These are phyloP conservation scores for Allium fistulosum DNA, from an alignment of 106 monocot genomes.

Conservation along the genomic window DNA sequence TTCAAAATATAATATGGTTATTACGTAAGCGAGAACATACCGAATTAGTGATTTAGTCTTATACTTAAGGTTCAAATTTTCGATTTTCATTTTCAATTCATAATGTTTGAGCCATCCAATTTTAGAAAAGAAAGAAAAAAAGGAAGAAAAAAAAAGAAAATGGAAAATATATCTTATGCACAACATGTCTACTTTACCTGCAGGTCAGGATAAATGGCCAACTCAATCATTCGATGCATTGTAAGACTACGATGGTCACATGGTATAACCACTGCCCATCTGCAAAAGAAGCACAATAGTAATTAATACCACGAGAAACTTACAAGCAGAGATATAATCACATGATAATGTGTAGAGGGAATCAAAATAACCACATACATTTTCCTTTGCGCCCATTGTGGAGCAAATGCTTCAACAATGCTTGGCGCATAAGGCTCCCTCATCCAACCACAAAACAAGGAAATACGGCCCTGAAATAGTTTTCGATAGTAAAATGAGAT, in stretches of 20 bases:
- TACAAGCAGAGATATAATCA: background rate
- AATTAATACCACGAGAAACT: background rate
- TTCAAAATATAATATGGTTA: background rate
- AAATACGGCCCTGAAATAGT: conserved; percentile 41
- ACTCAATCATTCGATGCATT: conserved; percentile 52
- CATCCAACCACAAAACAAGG: conserved; percentile 80
- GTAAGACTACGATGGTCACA: conserved; percentile 52
- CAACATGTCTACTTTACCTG: conserved; percentile 37
- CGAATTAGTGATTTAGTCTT: no score
- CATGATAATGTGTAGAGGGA: no score
- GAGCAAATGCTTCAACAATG: conserved; percentile 62
- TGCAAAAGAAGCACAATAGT: conserved; percentile 21
- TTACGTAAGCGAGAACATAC: background rate
- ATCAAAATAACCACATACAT: conserved; percentile 28
- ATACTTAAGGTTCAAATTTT: no score
- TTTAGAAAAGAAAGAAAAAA: no score
- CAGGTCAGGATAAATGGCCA: conserved; percentile 66
- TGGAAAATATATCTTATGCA: no score
- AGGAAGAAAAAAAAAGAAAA: no score
- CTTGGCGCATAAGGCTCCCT: conserved; percentile 67
- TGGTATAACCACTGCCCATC: conserved; percentile 82
- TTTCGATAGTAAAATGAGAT: no score
- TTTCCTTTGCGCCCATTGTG: conserved; percentile 68
- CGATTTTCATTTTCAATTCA: no score
- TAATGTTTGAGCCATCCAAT: no score